Percentiles rank a stretch among this genome's conserved stretches.
phyloP scores from a whole-genome alignment of 768 basidiomycete species.

The Butyriboletus loyo region DNA sequence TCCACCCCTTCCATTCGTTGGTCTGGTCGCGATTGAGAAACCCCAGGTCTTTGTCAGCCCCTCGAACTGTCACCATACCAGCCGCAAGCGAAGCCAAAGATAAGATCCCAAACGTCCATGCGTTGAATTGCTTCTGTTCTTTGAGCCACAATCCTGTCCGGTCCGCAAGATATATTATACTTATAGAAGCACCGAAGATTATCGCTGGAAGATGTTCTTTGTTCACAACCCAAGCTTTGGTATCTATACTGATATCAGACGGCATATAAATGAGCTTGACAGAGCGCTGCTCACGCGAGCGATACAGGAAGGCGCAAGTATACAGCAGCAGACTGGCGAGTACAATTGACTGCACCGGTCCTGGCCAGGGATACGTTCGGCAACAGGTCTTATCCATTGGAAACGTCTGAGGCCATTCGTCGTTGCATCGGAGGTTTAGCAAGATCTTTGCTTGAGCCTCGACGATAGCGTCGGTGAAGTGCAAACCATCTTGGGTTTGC shows the following conservation, averaged over 20 bases:
- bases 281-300: slow-evolving; percentile 27
- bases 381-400: slow-evolving; percentile 82
- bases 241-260: slow-evolving; percentile 16
- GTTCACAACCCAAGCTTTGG: slow-evolving; percentile 16
- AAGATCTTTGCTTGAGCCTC: slow-evolving; percentile 73
- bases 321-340: slow-evolving; percentile 45
- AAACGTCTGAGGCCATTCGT: slow-evolving; percentile 55
- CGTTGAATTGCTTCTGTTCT: slow-evolving; percentile 80
- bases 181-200: slow-evolving; percentile 62
- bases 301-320: slow-evolving; percentile 48
- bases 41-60: slow-evolving; percentile 77
- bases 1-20: slow-evolving; percentile 98
- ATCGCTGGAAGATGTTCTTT: slow-evolving; percentile 40
- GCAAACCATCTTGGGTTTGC: slow-evolving; percentile 82
- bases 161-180: slow-evolving; percentile 76
- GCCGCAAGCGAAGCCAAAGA: slow-evolving; percentile 47
- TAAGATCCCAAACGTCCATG: slow-evolving; percentile 65
- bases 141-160: slow-evolving; percentile 86
- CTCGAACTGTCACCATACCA: slow-evolving; percentile 65
- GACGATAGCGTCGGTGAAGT: slow-evolving; percentile 64
- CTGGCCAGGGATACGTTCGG: slow-evolving; percentile 67
- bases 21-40: slow-evolving; percentile 92
- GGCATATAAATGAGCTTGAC: slow-evolving; percentile 5
- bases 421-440: slow-evolving; percentile 80
- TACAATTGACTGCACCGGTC: slow-evolving; percentile 51